phyloP scores from a whole-genome alignment of 129 eudicot species.

The Pittosporum tobira region DNA sequence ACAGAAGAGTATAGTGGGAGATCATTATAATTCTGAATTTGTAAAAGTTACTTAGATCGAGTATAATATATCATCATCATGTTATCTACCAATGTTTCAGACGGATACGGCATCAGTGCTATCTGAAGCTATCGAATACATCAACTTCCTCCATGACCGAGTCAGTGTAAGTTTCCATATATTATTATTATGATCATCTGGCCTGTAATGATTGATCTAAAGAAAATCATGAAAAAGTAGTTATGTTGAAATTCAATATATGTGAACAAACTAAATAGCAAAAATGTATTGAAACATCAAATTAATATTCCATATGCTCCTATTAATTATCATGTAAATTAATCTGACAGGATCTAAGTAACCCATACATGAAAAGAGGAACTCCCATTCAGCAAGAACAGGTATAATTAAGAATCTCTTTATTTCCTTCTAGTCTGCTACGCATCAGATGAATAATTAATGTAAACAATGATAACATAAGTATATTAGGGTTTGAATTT shows the following conservation, averaged over 20 bases:
- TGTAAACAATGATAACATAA: no score
- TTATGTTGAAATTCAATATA: no score
- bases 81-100: conserved; percentile 31
- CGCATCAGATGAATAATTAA: no score
- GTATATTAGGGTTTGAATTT: no score
- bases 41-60: background rate
- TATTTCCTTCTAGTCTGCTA: background rate
- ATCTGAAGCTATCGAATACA: conserved; percentile 83
- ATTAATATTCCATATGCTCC: background rate
- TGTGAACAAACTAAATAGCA: background rate
- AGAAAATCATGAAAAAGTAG: no score
- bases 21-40: conserved; percentile 13
- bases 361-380: conserved; percentile 88
- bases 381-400: conserved; percentile 56
- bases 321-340: background rate
- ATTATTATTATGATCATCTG: background rate
- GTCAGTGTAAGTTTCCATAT: conserved; percentile 55
- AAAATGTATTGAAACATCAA: no score
- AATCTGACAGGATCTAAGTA: conserved; percentile 59
- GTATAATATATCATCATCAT: conserved; percentile 9
- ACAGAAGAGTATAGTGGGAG: conserved; percentile 5
- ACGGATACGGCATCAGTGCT: conserved; percentile 99
- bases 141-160: conserved; percentile 91
- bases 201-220: no score
- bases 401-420: conserved; percentile 27